Base-by-base conservation (phyloP, 805 yeast genomes). In the Debaryomyces hansenii region DNA sequence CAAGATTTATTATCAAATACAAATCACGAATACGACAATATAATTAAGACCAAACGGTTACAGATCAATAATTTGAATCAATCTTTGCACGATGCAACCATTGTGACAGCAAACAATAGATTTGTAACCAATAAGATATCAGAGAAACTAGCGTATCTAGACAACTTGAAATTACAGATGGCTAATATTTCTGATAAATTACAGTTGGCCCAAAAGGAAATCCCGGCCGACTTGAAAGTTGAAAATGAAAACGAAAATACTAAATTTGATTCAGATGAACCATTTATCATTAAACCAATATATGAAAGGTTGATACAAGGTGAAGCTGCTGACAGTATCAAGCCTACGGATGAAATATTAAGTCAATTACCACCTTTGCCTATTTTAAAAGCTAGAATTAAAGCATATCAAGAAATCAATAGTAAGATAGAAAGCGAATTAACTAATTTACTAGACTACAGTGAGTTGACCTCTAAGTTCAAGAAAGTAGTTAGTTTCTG, bases 401-500 rank as follows among this genome's bases (percentile, higher is more conserved):
- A 78, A 40, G 96, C 97, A 1, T 92, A 92, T 66, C 75, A 78
- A 47, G 78, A 80, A 53, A 87, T 92, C 58, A 87, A 87, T 57
- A 66, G 65, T 5, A 72, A 72, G 38, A 70, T 94, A 47, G 70
- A 75, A 29, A 59, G 63, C 2, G 76, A 86, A 41, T 74, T 89
- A 35, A 68, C 66, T 29, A 72, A 69, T 8, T 75, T 90, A 51
- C 74, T 57, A 33, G 71, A 72, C 54, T 72, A 72, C 55, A 64
- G 69, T 42, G 67, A 62, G 47, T 63, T 72, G 47, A 70, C 77
- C 14, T 62, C 72, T 15, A 92, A 92, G 64, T 94, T 90, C 69
- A 84, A 94, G 57, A 78, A 87, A 56, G 96, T 92, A 14, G 90
- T 92, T 32, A 83, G 96, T 21, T 73, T 90, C 42, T 91, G 98